Conservation (phyloP, 495 filamentous ascomycete genomes). For the Tuber magnatum region DNA sequence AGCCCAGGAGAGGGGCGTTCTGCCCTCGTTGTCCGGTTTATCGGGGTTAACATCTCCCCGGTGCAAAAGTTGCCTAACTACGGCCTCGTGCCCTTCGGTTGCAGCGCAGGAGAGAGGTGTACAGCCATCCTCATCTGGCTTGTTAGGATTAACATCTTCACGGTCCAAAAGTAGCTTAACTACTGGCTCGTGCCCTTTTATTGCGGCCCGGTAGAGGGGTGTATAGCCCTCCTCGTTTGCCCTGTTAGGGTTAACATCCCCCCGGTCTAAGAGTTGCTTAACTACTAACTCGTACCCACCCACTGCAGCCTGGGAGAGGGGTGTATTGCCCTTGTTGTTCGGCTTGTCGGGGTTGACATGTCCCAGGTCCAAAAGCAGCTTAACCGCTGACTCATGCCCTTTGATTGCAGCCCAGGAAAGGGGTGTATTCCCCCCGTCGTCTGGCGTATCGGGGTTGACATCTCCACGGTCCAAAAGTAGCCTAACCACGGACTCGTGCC, state of each 20-base stretch:
- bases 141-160: not conserved
- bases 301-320: not conserved
- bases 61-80: not conserved
- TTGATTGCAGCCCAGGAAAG: too few species aligned
- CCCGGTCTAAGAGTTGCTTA: not conserved
- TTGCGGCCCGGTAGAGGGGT: not conserved
- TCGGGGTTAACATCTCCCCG: not conserved
- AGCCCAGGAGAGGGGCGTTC: not conserved
- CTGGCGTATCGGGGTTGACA: not conserved
- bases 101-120: not conserved
- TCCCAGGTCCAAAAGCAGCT: too few species aligned
- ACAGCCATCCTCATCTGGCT: not conserved
- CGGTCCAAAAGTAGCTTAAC: not conserved
- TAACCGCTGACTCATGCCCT: too few species aligned
- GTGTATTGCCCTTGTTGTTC: not conserved
- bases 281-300: not conserved
- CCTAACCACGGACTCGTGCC: not conserved
- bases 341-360: not conserved
- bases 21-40: not conserved
- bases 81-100: not conserved
- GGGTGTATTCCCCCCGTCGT: too few species aligned
- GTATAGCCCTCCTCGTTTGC: not conserved
- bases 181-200: not conserved
- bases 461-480: not conserved
- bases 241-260: not conserved